phyloP scores from a whole-genome alignment of 73 alveolate genomes.

The Vitrella brassicaformis region DNA sequence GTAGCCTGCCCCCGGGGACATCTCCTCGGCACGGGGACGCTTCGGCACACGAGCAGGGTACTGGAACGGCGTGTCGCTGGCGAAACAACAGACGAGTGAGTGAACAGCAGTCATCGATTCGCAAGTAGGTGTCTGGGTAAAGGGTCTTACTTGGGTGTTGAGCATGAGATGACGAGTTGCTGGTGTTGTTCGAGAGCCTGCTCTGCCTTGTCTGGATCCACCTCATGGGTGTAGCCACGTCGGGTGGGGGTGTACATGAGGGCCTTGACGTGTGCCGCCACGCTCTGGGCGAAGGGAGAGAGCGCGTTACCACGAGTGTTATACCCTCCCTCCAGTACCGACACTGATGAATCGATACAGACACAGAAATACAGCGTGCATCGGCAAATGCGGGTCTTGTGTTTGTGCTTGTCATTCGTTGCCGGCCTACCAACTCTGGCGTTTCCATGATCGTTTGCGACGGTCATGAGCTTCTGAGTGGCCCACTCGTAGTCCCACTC shows the following conservation, averaged over 20 bases:
- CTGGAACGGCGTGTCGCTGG: no score
- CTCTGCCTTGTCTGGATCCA: no score
- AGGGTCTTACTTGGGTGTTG: no score
- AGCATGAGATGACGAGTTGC: no score
- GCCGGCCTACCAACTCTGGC: neutral
- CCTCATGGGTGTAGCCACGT: no score
- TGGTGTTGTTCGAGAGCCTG: no score
- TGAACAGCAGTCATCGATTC: no score
- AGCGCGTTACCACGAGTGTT: conserved; percentile 50
- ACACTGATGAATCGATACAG: conserved; percentile 50
- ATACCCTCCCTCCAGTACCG: conserved; percentile 95
- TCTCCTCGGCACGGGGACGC: no score
- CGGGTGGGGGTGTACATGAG: neutral
- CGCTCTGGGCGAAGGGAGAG: neutral
- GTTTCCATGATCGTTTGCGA: conserved; percentile 71
- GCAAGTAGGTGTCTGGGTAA: no score
- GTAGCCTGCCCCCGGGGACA: no score
- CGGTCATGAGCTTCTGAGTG: conserved; percentile 67
- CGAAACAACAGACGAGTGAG: no score
- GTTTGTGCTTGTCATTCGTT: neutral
- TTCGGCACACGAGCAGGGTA: no score
- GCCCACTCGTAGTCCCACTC: conserved; percentile 80
- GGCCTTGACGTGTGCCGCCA: neutral
- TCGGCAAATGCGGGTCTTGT: neutral
- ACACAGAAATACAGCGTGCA: neutral